These are phyloP conservation scores for Dichotomopilus funicola DNA, from an alignment of 2,329 filamentous ascomycete species.

Conservation along the genomic window DNA sequence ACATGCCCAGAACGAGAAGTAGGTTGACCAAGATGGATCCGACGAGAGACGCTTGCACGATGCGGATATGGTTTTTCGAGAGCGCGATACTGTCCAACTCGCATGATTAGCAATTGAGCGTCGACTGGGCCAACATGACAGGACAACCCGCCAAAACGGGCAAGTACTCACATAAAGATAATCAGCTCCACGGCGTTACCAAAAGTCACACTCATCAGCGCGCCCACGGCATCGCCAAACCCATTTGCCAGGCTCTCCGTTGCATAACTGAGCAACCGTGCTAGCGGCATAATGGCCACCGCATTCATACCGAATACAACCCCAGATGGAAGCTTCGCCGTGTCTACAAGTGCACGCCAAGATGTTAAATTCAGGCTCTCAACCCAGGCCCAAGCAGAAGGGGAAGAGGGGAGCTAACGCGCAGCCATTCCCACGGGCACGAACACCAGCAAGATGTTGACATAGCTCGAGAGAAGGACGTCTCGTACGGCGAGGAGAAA, in stretches of 20 bases:
- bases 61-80: conserved; percentile 75
- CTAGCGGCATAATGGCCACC: conserved; percentile 67
- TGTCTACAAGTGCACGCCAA: conserved; percentile 33
- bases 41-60: conserved; percentile 82
- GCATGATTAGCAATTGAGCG: background rate
- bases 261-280: conserved; percentile 63
- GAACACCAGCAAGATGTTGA: conserved; percentile 70
- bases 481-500: conserved; percentile 48
- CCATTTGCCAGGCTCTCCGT: conserved; percentile 68
- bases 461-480: conserved; percentile 65
- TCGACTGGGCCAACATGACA: background rate
- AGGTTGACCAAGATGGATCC: conserved; percentile 87
- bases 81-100: conserved; percentile 57
- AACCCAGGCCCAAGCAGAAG: background rate
- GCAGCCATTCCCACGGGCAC: conserved; percentile 70
- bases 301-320: conserved; percentile 68
- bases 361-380: background rate
- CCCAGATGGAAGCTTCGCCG: conserved; percentile 48
- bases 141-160: conserved; percentile 49
- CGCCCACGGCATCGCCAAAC: conserved; percentile 66
- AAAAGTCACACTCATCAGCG: conserved; percentile 69
- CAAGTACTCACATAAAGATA: conserved; percentile 64
- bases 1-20: conserved; percentile 85
- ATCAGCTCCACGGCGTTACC: conserved; percentile 75
- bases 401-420: background rate